Evolutionary conservation across 768 basidiomycete genomes (phyloP), one percentile per base, ranked within the genome.

Genomic region (Leucosporidium scottii): DNA sequence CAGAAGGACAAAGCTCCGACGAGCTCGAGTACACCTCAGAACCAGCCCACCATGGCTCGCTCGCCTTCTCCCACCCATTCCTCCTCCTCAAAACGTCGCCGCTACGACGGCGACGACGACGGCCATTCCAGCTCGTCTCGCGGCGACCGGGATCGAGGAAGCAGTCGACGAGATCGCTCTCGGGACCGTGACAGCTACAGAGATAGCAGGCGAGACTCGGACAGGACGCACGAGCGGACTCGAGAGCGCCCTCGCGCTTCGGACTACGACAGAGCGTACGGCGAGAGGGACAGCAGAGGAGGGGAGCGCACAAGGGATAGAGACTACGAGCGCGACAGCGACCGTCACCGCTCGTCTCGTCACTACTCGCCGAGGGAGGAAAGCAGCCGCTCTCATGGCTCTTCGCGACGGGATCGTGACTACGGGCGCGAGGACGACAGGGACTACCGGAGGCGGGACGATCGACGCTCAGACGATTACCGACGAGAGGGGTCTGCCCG

Each of bases 71-170:
- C 66, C 18, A 28, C 69, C 1, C 54, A 61, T 31, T 39, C 51
- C n/a, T 17, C 23, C 47, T 68, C 66, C n/a, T 50, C 57, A 2
- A 71, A 71, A 50, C 70, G 70, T 1, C 64, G 70, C 53, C 50
- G 60, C 5, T 65, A 71, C 70, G 67, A 68, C 47, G 62, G 58
- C 58, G 67, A 68, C 53, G 62, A 63, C 51, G 67, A 63, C 30
- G 48, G 18, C 48, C 34, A 12, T 20, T 36, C 49, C 21, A 9
- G 54, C n/a, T 13, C 44, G 50, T 44, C 31, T 48, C 15, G 39
- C 39, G 39, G 39, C 39, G 39, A 44, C 15, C 7, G 39, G 39
- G 39, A 44, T 2, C 39, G 39, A 8, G 39, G 39, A 44, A 44
- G 39, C 15, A 44, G 39, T 17, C 7, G 55, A 63, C n/a, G 23